These are phyloP conservation scores for Hirsutella rhossiliensis DNA, from an alignment of 2,329 filamentous ascomycete genomes.

Conservation along the genomic window DNA sequence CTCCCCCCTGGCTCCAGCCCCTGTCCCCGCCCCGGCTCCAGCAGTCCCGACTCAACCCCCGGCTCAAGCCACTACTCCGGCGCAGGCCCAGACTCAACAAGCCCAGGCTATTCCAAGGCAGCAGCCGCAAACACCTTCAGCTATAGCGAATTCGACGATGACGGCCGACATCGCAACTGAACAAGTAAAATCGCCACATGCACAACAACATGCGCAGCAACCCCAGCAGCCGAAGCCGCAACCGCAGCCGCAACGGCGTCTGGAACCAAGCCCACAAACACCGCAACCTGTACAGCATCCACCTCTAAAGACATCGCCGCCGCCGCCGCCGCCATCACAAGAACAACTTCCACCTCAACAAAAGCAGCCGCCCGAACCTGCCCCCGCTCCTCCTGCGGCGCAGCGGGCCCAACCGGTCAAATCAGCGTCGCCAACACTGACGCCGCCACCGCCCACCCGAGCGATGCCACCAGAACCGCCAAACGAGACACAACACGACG, in stretches of 20 bases:
- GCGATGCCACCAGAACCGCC: conserved; percentile 5
- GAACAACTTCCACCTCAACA: not conserved
- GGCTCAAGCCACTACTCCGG: no score
- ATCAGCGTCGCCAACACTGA: not conserved
- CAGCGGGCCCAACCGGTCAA: not conserved
- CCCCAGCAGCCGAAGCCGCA: conserved; percentile 1
- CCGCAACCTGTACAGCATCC: not conserved
- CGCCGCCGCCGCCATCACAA: not conserved
- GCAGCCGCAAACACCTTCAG: no score
- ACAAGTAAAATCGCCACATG: no score
- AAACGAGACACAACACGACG: conserved; percentile 11
- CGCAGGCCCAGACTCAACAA: no score
- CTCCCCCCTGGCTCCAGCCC: no score
- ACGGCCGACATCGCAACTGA: no score
- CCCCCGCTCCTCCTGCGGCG: not conserved
- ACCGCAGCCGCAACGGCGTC: not conserved
- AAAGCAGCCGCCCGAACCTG: not conserved
- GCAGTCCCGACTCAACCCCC: no score
- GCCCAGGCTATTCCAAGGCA: no score
- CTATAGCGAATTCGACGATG: no score
- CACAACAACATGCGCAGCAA: no score
- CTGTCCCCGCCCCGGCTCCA: no score
- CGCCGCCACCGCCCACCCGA: not conserved
- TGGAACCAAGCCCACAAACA: not conserved
- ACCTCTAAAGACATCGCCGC: not conserved